Evolutionary conservation across 805 yeast genomes (phyloP), one percentile per base, ranked within the genome.

Genomic region (Candida tibetensis): DNA sequence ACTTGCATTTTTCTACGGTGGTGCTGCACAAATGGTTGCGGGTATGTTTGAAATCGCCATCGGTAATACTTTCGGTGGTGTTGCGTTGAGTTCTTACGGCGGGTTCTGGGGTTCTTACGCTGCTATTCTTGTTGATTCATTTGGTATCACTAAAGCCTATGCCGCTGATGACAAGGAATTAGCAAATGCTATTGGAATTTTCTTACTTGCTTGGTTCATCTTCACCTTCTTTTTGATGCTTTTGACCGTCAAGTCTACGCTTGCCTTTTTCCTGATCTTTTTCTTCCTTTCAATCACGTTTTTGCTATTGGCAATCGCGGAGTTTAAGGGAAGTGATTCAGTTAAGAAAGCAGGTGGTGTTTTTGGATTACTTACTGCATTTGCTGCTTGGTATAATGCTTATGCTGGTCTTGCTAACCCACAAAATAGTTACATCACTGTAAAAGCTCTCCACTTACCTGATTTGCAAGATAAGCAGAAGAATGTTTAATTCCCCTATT

Each of bases 51-150:
- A 85, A 60, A 72, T 82, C 61, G 79, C 82, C n/a, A 69, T 77
- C 28, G 89, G 84, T 50, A 82, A 82, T 61, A 82, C 88, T 16
- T 83, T 81, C 64, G 87, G 87, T 62, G 85, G 82, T 48, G 72
- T 83, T 42, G 81, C 80, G 1, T 64, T 77, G 39, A 60, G 73
- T 5, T 74, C 79, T 4, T 76, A 70, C 41, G 91, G 86, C 41
- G 90, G 87, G 3, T 83, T 83, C 58, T 83, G 91, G 91, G 76
- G 81, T 67, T 68, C 81, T 18, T 83, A 78, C 69, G 89, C 82
- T 42, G 84, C 84, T 22, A 74, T 83, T 36, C 57, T 60, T 18
- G 62, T 60, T 22, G 57, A 55, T 15, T 47, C 60, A 21, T 69
- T 68, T 45, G 72, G 71, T 22, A 68, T 68, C 45, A 47, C 40